Percentiles rank a stretch among this genome's conserved stretches.
Conservation (phyloP, 2,329 filamentous ascomycete species). For the Clarireedia paspali region DNA sequence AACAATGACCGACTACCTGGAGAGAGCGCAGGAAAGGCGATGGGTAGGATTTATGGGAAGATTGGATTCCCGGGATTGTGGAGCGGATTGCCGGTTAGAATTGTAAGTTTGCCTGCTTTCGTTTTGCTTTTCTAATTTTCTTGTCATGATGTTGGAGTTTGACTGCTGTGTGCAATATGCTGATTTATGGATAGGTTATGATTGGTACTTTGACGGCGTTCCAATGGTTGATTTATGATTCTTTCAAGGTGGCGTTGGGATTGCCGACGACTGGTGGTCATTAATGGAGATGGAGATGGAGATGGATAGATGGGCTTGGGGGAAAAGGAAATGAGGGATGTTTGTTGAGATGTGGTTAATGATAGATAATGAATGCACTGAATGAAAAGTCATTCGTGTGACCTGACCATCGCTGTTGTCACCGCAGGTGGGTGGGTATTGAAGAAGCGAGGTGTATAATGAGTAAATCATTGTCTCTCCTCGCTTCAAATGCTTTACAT, state of each 20-base stretch:
- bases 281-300: conserved; percentile 20
- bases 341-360: too few species aligned
- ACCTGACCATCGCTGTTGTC: too few species aligned
- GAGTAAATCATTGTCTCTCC: too few species aligned
- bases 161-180: not conserved
- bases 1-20: conserved; percentile 66
- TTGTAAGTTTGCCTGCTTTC: conserved; percentile 34
- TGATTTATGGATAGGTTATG: conserved; percentile 34
- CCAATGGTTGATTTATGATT: conserved; percentile 68
- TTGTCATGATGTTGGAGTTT: too few species aligned
- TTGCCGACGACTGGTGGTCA: conserved; percentile 44
- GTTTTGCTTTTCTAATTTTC: not conserved
- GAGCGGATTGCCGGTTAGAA: conserved; percentile 61
- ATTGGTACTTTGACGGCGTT: conserved; percentile 51
- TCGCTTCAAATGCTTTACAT: too few species aligned
- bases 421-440: too few species aligned
- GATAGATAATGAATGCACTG: too few species aligned
- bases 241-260: conserved; percentile 52
- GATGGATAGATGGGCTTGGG: not conserved
- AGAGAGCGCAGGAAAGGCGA: conserved; percentile 50
- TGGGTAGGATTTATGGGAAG: conserved; percentile 57
- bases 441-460: too few species aligned
- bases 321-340: too few species aligned
- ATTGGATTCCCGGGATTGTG: conserved; percentile 60
- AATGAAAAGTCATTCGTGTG: too few species aligned